These are phyloP conservation scores for Paecilomyces variotii DNA, from an alignment of 2,329 filamentous ascomycete genomes.

Conservation along the genomic window DNA sequence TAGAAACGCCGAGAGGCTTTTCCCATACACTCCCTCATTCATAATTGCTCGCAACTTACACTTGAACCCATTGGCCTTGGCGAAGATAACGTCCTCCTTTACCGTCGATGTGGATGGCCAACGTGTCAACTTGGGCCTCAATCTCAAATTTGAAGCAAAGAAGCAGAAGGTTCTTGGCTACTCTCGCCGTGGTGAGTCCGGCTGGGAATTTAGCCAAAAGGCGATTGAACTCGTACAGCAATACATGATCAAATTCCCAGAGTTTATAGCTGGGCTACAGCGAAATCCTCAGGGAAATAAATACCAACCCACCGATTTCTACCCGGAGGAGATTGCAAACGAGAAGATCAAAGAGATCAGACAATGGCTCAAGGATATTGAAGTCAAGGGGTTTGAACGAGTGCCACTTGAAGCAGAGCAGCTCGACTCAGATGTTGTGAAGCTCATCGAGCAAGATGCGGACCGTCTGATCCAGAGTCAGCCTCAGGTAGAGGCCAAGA, in stretches of 20 bases:
- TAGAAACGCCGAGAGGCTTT: constrained; percentile 57
- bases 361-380: constrained; percentile 83
- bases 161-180: constrained; percentile 95
- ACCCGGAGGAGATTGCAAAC: constrained; percentile 63
- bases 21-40: constrained; percentile 77
- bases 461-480: constrained; percentile 53
- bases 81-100: constrained; percentile 94
- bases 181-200: constrained; percentile 73
- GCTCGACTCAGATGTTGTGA: constrained; percentile 83
- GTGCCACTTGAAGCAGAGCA: constrained; percentile 97
- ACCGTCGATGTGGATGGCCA: constrained; percentile 73
- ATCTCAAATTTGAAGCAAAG: constrained; percentile 92
- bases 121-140: constrained; percentile 83
- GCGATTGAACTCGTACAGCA: constrained; percentile 72
- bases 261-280: constrained; percentile 87
- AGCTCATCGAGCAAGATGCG: constrained; percentile 67
- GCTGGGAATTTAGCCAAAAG: constrained; percentile 91
- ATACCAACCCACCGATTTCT: constrained; percentile 78
- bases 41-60: constrained; percentile 75
- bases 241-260: constrained; percentile 91
- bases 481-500: constrained; percentile 53
- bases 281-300: constrained; percentile 78
- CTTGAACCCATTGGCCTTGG: constrained; percentile 78
- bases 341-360: constrained; percentile 87
- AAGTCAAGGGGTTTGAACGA: constrained; percentile 85